Conservation (phyloP, 371 early-diverging fungal species). For the Amoeboaphelidium occidentale region DNA sequence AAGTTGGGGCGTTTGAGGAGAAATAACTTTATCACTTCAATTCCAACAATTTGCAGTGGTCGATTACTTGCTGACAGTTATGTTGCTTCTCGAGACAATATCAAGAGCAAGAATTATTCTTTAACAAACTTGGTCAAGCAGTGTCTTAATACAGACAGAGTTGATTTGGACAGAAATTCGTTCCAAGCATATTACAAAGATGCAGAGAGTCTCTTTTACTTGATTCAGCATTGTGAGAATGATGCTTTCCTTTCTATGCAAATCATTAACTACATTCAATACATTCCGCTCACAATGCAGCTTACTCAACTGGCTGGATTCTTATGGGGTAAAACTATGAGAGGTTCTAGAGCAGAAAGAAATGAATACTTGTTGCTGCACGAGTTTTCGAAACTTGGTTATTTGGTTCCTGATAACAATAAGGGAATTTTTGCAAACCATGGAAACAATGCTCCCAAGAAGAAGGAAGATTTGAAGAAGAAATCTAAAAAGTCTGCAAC, state of each 20-base stretch:
- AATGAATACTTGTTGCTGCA: conserved; percentile 95
- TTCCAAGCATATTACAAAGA: conserved; percentile 25
- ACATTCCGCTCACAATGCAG: conserved; percentile 81
- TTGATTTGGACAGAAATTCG: conserved; percentile 53
- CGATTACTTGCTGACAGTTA: conserved; percentile 87
- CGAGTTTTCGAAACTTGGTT: conserved; percentile 41
- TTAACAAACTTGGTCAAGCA: conserved; percentile 46
- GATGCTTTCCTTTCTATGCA: conserved; percentile 56
- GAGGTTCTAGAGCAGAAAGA: conserved; percentile 91
- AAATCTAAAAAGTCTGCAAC: neutral
- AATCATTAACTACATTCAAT: conserved; percentile 65
- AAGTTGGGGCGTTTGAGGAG: conserved; percentile 57
- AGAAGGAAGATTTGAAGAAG: conserved; percentile 2
- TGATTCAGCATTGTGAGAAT: conserved; percentile 52
- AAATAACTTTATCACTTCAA: conserved; percentile 15
- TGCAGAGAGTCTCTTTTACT: conserved; percentile 26
- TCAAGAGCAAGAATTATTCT: conserved; percentile 62
- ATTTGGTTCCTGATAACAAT: conserved; percentile 23
- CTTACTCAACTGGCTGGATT: conserved; percentile 84
- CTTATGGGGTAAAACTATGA: conserved; percentile 60
- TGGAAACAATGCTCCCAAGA: conserved; percentile 2
- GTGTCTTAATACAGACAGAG: conserved; percentile 53
- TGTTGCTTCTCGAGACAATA: conserved; percentile 44
- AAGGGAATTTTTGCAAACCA: conserved; percentile 86
- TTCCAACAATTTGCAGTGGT: conserved; percentile 40